Evolutionary conservation across 2,329 filamentous ascomycete species (phyloP), one percentile per base, ranked within the genome.

Genomic region (Ophiostoma sp.): DNA sequence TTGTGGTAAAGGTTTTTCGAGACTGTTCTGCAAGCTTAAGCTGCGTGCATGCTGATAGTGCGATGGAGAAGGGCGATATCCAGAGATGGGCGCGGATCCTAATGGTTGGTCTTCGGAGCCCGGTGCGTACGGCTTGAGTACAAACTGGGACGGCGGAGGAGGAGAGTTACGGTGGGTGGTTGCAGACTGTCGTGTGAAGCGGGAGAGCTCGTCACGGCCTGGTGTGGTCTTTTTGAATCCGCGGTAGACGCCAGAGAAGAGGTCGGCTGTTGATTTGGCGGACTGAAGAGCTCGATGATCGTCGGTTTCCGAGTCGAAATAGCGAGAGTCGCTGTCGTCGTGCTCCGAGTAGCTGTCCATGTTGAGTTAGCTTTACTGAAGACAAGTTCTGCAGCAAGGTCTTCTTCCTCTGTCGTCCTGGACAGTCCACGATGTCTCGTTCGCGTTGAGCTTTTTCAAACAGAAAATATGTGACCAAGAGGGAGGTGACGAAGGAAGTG

Each of bases 1-100:
- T 74, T 85, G 84, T 48, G 87, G 88, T 28, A 89, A 79, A 68
- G 88, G 87, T 79, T 90, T 90, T 77, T 85, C 84, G 75, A 89
- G 86, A 77, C 87, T 89, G 73, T 86, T 82, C 78, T 88, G 87
- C 69, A 89, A 80, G 76, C 85, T 89, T 79, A 88, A 75, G 77
- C 84, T 86, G 76, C 86, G 83, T 73, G 81, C 87, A 88, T 89
- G 86, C 81, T 86, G 82, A 48, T 78, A 75, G 9, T 74, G 74
- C 39, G 77, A 76, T 25, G 74, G 69, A 6, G 77, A 74, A 52
- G 76, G 74, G 63, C 76, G 76, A 22, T 64, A 42, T 19, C 73
- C 52, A 17, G 75, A 72, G 19, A 79, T 75, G 36, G 80, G 78
- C 19, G 78, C 77, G 7, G 82, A 80, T 45, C 76, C 78, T 79